Evolutionary conservation across 1,284 basidiomycete species (phyloP).

Genomic region (Athelia sp.): DNA sequence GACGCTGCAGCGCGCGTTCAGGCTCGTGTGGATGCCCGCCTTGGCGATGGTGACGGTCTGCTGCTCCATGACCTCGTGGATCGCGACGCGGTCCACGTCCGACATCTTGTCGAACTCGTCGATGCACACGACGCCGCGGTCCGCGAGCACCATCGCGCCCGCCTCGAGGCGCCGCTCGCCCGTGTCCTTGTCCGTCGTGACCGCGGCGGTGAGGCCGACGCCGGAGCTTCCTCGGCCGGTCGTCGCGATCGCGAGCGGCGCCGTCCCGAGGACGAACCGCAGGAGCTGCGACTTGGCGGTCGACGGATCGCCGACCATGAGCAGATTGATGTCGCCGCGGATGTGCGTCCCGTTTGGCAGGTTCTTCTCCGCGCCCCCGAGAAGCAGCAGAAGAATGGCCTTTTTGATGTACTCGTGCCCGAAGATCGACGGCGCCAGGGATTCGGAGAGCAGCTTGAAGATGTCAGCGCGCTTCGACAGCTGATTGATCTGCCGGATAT

Average conservation of each 20-base stretch:
- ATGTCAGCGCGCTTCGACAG: slow-evolving; percentile 84
- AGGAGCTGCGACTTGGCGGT: slow-evolving; percentile 98
- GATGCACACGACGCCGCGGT: slow-evolving; percentile 98
- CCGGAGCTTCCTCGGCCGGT: slow-evolving; percentile 97
- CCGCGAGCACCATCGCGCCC: slow-evolving; percentile 99
- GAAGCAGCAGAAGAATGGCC: slow-evolving; percentile 87
- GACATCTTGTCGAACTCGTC: slow-evolving; percentile 99
- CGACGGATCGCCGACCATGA: slow-evolving; percentile 99
- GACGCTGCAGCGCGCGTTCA: slow-evolving; percentile 97
- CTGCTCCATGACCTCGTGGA: slow-evolving; percentile 99
- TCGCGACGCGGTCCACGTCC: slow-evolving; percentile 97
- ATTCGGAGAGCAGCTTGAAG: slow-evolving; percentile 87
- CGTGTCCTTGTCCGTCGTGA: slow-evolving; percentile 97
- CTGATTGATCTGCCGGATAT: slow-evolving; percentile 97
- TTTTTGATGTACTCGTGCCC: slow-evolving; percentile 96
- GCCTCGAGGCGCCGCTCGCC: slow-evolving; percentile 95
- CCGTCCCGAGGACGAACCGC: slow-evolving; percentile 94
- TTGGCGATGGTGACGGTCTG: slow-evolving; percentile 99
- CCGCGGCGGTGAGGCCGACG: slow-evolving; percentile 98
- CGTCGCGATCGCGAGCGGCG: slow-evolving; percentile 96
- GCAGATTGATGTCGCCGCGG: slow-evolving; percentile 98
- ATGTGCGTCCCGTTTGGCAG: slow-evolving; percentile 97
- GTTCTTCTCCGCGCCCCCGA: slow-evolving; percentile 98
- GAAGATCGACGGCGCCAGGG: slow-evolving; percentile 96
- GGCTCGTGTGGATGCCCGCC: slow-evolving; percentile 96